These are phyloP conservation scores for Beauveria rudraprayagi DNA, from an alignment of 2,329 filamentous ascomycete genomes.

Conservation along the genomic window DNA sequence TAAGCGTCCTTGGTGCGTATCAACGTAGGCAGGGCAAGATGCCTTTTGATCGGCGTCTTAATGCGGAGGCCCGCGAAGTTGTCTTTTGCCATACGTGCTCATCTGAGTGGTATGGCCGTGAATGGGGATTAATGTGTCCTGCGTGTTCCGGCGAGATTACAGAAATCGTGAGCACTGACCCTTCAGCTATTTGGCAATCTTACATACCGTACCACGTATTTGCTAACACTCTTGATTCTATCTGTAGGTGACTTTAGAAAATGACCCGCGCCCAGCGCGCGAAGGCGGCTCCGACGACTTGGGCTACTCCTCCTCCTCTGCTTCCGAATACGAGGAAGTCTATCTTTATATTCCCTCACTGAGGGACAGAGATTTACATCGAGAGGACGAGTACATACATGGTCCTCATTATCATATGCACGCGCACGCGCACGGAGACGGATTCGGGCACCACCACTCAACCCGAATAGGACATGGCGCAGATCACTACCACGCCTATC, in stretches of 20 bases:
- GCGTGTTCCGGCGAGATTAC: conserved; percentile 69
- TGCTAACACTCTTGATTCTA: background rate
- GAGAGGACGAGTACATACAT: conserved; percentile 33
- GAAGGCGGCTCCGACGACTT: conserved; percentile 13
- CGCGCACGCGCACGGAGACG: conserved; percentile 37
- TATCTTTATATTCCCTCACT: too few species aligned
- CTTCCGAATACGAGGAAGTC: too few species aligned
- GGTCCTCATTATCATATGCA: conserved; percentile 53
- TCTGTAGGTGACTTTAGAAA: conserved; percentile 43
- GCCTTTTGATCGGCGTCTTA: conserved; percentile 33
- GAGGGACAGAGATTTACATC: conserved; percentile 13
- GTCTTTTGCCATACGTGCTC: conserved; percentile 80
- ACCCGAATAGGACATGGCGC: conserved; percentile 21
- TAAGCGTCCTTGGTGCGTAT: conserved; percentile 48
- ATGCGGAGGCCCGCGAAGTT: conserved; percentile 54
- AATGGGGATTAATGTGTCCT: conserved; percentile 64
- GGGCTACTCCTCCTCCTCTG: background rate
- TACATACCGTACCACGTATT: background rate
- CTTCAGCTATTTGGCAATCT: background rate
- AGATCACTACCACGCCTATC: conserved; percentile 24
- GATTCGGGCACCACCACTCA: conserved; percentile 32
- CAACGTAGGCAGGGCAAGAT: conserved; percentile 39
- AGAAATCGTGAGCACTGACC: conserved; percentile 64
- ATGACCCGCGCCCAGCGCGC: conserved; percentile 50
- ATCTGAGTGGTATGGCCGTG: conserved; percentile 71